Base-by-base conservation (phyloP, 148 eudicot species). In the Silene uniflora region DNA sequence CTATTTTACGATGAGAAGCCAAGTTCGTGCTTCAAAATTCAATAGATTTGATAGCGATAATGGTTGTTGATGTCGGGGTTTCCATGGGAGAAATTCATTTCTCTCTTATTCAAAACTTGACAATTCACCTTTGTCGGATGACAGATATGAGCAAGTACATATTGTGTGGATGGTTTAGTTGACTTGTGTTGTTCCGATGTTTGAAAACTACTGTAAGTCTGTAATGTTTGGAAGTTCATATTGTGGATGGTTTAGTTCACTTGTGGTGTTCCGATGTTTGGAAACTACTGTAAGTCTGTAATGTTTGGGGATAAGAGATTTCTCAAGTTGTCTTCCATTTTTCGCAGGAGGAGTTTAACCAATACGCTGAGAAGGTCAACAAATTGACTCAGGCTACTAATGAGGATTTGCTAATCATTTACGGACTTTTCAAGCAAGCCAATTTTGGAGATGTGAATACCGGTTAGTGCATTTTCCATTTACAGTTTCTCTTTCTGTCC, bases 381-480 rank as follows among this genome's bases (percentile, higher is more conserved):
- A 76, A 88, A 61, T 80, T 96, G 77, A 87, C 99, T 1, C 79
- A 13, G 32, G 78, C 93, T 32, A 42, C 87, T 58, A 86, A 96
- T 61, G 98, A 92, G 64, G 85, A 88, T 86, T 73, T 76, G 88
- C 97, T 96, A 77, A 88, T 88, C 68, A 74, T 96, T 29, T 96
- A 96, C 73, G 98, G 97, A 22, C 81, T 96, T 73, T 96, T 66
- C 87, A 96, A 96, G 87, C 99, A 96, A 82, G 93, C 93, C 60
- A 96, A 90, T 17, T 81, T 88, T 77, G 99, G 99, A 78, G 69
- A 88, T 60, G 87, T 86, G 82, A 84, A 89, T 80, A 96, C 91
- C 44, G 73, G 99, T 96, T n/a, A 80, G 93, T 86, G 76, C 69
- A 19, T 55, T 59, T 67, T 77, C 46, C 65, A 22, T 46, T 21